Base-by-base conservation (phyloP, 306 rosid genomes). In the Glycine soja region DNA sequence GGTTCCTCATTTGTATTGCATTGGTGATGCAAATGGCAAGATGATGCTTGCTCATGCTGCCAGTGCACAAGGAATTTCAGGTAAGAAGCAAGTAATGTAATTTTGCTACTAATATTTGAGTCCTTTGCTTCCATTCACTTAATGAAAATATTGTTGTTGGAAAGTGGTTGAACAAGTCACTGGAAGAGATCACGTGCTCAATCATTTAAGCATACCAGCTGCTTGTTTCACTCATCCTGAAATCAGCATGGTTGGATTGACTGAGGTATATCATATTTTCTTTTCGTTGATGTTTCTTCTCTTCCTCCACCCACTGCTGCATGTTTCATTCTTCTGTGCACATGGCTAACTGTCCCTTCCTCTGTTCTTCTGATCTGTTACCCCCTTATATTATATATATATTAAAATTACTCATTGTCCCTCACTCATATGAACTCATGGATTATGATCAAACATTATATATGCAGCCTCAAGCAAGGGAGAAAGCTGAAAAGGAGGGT, bases 1-100 rank as follows among this genome's bases (percentile, higher is more conserved):
- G 99, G 98, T 93, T 50, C 99, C 99, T 80, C 88, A 91, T 85
- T 83, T 93, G 19, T 93, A 77, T 81, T 95, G 99, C 88, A 93
- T 95, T 77, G 98, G 99, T 43, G 99, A 95, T 83, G 99, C 98
- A 67, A 93, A 95, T 77, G 96, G 98, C 72, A 93, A 95, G 90
- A 89, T 95, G 97, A 95, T 95, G 99, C 93, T 95, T 87, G 98
- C 99, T 81, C 98, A 95, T 89, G 98, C 98, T 71, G 98, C 96
- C 76, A 95, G 97, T 48, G 98, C 99, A 50, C 99, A 95, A 86
- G 98, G 99, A 85, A 95, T 95, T 88, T 91, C 97, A 72, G 98
- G 96, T 89, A 66, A 79, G 77, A 65, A 69, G 50, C 36, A 53
- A 47, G 77, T 53, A 6, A 42, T 64, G 72, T 68, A 65, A 68